phyloP scores from a whole-genome alignment of 2,329 filamentous ascomycete genomes.

The Venturia oleaginea region DNA sequence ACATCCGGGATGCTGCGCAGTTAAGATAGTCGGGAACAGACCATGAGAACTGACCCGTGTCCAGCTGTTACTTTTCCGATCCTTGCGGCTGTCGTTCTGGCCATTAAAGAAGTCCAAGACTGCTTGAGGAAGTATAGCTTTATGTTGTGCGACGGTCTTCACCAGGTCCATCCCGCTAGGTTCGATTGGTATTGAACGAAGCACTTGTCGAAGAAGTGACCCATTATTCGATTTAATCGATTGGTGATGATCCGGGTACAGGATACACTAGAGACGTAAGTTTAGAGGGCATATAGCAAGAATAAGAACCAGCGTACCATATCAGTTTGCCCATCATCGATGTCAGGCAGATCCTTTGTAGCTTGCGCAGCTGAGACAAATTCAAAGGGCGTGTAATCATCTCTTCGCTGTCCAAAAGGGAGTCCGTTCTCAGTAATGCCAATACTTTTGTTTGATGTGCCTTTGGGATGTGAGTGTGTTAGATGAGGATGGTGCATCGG shows the following conservation, averaged over 20 bases:
- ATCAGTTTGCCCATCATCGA: constrained; percentile 50
- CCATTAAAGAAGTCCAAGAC: neutral
- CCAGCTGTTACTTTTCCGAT: neutral
- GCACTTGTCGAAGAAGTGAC: too few relatives aligned
- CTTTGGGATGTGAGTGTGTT: constrained; percentile 53
- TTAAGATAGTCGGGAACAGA: constrained; percentile 57
- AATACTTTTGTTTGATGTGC: constrained; percentile 31
- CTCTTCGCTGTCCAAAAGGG: too few relatives aligned
- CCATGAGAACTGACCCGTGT: constrained; percentile 30
- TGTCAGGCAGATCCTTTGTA: constrained; percentile 50
- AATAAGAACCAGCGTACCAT: too few relatives aligned
- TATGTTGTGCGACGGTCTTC: too few relatives aligned
- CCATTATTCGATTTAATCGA: too few relatives aligned
- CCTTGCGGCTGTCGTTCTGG: neutral
- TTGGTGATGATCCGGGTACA: constrained; percentile 58
- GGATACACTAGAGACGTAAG: constrained; percentile 32
- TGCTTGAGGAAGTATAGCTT: neutral
- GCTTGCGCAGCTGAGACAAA: constrained; percentile 47
- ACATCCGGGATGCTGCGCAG: constrained; percentile 43
- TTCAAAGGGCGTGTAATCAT: constrained; percentile 43
- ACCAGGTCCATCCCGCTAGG: too few relatives aligned
- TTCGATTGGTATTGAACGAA: too few relatives aligned
- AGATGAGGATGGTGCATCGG: constrained; percentile 48
- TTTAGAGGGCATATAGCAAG: too few relatives aligned
- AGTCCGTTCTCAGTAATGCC: constrained; percentile 40